These are phyloP conservation scores for Blastomyces silverae DNA, from an alignment of 2,329 filamentous ascomycete genomes.

Conservation along the genomic window DNA sequence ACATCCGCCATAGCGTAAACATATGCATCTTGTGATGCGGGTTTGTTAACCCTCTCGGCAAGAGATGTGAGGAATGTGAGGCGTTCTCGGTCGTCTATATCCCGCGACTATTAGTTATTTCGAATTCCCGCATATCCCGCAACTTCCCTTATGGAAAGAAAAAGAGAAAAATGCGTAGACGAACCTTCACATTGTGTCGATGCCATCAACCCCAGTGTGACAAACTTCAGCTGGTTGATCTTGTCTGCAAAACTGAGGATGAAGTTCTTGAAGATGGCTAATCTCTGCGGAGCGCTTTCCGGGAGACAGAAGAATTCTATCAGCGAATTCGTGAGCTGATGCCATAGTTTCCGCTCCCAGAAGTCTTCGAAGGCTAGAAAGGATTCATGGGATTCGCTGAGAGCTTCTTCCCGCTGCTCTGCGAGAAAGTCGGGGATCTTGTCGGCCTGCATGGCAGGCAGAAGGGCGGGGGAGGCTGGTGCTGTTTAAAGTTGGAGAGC, in stretches of 20 bases:
- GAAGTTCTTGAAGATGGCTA: slow-evolving; percentile 89
- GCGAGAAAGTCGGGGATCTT: slow-evolving; percentile 86
- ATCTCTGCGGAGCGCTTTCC: slow-evolving; percentile 72
- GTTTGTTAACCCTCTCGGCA: slow-evolving; percentile 81
- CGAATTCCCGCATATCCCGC: background rate
- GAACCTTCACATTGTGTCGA: slow-evolving; percentile 62
- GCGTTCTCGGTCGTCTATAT: slow-evolving; percentile 60
- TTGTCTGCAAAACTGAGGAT: slow-evolving; percentile 94
- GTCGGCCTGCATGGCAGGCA: slow-evolving; percentile 66
- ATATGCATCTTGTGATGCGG: slow-evolving; percentile 87
- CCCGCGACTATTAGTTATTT: slow-evolving; percentile 5
- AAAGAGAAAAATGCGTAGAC: background rate
- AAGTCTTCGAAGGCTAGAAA: slow-evolving; percentile 91
- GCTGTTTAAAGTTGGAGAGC: background rate
- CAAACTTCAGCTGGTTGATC: slow-evolving; percentile 98
- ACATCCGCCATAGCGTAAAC: slow-evolving; percentile 90
- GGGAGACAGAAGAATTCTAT: slow-evolving; percentile 80
- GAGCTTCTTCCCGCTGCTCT: slow-evolving; percentile 79
- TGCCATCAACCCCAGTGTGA: slow-evolving; percentile 79
- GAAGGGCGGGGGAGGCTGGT: slow-evolving; percentile 3
- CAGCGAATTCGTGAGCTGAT: slow-evolving; percentile 88
- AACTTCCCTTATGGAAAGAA: background rate
- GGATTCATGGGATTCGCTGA: slow-evolving; percentile 77
- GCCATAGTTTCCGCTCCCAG: slow-evolving; percentile 99
- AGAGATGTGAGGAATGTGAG: slow-evolving; percentile 77